phyloP scores from a whole-genome alignment of 148 eudicot species.

The Nyssa sinensis region DNA sequence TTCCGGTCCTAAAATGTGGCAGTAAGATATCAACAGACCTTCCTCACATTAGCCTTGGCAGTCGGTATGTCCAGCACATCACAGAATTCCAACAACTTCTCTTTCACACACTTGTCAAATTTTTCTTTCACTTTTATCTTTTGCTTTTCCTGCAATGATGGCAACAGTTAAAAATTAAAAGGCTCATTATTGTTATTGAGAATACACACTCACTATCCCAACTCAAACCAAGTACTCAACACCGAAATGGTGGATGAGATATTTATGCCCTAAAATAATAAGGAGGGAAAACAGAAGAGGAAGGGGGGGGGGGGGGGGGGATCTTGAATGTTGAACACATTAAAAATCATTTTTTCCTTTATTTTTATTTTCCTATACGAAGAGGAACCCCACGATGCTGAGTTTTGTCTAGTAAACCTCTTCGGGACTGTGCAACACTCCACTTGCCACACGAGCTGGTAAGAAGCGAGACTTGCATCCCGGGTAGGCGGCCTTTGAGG shows the following conservation, averaged over 20 bases:
- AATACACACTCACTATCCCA: neutral
- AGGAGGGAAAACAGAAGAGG: too few species aligned
- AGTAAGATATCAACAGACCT: constrained; percentile 51
- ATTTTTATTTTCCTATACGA: too few species aligned
- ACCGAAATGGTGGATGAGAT: neutral
- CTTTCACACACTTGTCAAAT: constrained; percentile 77
- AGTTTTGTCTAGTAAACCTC: too few species aligned
- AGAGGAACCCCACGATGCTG: too few species aligned
- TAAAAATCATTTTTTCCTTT: too few species aligned
- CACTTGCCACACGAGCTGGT: too few species aligned
- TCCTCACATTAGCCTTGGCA: constrained; percentile 53
- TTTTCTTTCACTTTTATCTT: constrained; percentile 81
- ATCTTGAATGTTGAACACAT: neutral
- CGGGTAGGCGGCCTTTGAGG: too few species aligned
- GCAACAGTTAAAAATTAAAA: neutral
- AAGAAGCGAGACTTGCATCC: too few species aligned
- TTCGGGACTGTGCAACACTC: too few species aligned
- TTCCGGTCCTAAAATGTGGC: neutral
- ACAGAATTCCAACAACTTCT: constrained; percentile 79
- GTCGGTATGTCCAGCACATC: constrained; percentile 79
- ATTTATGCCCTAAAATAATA: neutral
- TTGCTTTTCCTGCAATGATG: constrained; percentile 77
- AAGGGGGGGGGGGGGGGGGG: neutral
- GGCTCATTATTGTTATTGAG: neutral
- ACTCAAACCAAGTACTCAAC: neutral